A percentile compares a stretch with the other conserved stretches of the same genome.
These are phyloP conservation scores for Zasmidium cellare DNA, from an alignment of 2,329 filamentous ascomycete species.

Conservation along the genomic window DNA sequence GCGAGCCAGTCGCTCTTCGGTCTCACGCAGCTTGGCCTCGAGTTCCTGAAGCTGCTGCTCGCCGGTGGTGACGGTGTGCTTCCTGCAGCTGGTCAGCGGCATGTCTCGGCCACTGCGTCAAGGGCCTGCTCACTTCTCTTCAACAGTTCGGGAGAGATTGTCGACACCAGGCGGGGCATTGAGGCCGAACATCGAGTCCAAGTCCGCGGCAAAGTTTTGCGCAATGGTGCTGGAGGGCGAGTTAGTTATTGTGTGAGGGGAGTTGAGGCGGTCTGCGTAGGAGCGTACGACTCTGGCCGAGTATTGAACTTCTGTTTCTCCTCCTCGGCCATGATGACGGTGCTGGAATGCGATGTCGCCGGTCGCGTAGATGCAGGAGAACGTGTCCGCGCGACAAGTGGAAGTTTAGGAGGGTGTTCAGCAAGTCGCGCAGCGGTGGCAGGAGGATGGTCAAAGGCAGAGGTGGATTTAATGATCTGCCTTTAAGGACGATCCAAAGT, in stretches of 20 bases:
- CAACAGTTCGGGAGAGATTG: conserved; percentile 71
- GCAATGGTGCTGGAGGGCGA: conserved; percentile 71
- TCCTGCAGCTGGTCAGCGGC: conserved; percentile 54
- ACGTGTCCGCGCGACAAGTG: background rate
- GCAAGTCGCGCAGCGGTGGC: background rate
- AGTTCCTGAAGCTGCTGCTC: conserved; percentile 81
- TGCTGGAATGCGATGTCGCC: background rate
- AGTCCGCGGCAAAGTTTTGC: conserved; percentile 78
- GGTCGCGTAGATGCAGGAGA: background rate
- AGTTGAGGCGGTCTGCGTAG: background rate
- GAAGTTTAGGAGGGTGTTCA: background rate
- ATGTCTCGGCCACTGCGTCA: background rate
- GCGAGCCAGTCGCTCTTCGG: conserved; percentile 70
- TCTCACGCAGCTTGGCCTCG: conserved; percentile 78
- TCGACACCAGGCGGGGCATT: conserved; percentile 73
- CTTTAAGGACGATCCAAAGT: background rate
- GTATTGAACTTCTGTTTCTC: conserved; percentile 9
- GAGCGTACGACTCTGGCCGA: conserved; percentile 30
- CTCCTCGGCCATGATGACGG: conserved; percentile 13
- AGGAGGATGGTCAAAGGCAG: background rate
- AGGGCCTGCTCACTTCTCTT: conserved; percentile 69
- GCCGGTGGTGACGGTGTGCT: conserved; percentile 73
- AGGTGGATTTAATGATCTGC: background rate
- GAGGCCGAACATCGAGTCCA: conserved; percentile 87
- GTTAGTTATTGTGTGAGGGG: background rate